Base-by-base conservation (phyloP, 768 basidiomycete species). In the Hypholoma sublateritium region DNA sequence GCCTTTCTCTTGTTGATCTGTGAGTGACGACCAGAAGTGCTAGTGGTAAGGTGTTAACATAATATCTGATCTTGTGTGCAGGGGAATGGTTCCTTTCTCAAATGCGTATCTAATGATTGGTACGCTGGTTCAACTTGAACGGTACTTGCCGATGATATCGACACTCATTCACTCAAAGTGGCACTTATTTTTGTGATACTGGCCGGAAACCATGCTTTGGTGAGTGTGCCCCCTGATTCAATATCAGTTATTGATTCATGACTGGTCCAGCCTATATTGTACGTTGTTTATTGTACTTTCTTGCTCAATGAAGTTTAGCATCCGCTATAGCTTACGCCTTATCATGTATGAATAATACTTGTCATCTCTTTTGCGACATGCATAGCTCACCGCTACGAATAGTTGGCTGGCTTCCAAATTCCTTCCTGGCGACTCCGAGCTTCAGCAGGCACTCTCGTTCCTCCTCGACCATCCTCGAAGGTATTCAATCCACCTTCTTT, bases 391-490 rank as follows among this genome's bases (percentile, higher is more conserved):
- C 36, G 39, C 24, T 37, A 7, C 6, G 32, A 12, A 24, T 56
- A 91, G 88, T 53, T 93, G 89, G 89, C 67, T 72, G 2, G 65
- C 78, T 11, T 84, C 80, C 24, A 85, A 83, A 58, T n/a, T 81
- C 1, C 72, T 80, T 0, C 75, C 74, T 1, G 58, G 67, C 5
- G 65, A 70, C 0, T 84, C 87, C 0, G 76, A 80, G 0, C 59
- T 74, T 0, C 69, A 80, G 34, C 77, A 83, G 47, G 84, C 85
- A 0, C 70, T 91, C 4, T 81, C 84, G 14, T 93, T 92, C 69
- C 74, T 93, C 9, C 80, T 93, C 5, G 83, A 90, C 57, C 91
- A 92, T 70, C 90, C 91, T 2, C 78, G 91, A 44, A 80, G 86
- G 78, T 86, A 62, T 55, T 17, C 1, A 21, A 21, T 28, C n/a